Base-by-base conservation (phyloP, 2,329 filamentous ascomycete genomes). In the Pyrenochaeta sp. region DNA sequence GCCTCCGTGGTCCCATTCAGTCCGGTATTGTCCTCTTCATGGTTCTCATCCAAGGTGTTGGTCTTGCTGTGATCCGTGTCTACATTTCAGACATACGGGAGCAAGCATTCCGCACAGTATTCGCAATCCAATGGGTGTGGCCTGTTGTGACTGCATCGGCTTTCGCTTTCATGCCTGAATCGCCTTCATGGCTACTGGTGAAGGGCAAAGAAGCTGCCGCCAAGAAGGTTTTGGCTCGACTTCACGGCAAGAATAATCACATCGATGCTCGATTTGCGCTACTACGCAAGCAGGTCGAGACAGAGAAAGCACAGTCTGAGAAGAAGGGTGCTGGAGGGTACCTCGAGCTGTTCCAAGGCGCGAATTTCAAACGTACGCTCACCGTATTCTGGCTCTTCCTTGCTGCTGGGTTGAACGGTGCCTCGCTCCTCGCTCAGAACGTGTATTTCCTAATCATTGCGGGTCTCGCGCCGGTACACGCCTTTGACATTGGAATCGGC, bases 381-480 rank as follows among this genome's bases (percentile, higher is more conserved):
- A 55, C 47, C 1, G 47, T 55, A 3, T 29, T 54, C 15, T 54
- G 51, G 51, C 45, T 54, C 2, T 54, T 54, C 29, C 41, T 54
- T 23, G 51, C 39, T 17, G 45, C 51, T 32, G 51, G 51, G n/a
- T 41, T 54, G 7, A 54, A 54, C 14, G 51, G 51, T 14, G 51
- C 51, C 4, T 49, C 51, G 12, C 32, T 54, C 2, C 30, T 54
- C 5, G 39, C 51, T 2, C 51, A 54, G 30, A 54, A 54, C 35
- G 39, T 43, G 2, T 54, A 54, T 41, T 49, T 54, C 15, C 33
- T 54, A 2, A 49, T 54, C 30, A 54, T 54, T 9, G 51, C 51
- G 18, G 51, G 51, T 12, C 45, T 54, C 7, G 32, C 40, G 20
- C 32, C 51, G 11, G 41, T 54, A 14, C 45, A 54, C 14, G 51